Evolutionary conservation across 257 asterid genomes (phyloP), one percentile per base, ranked within the genome.

Genomic region (Verbascum thapsus): DNA sequence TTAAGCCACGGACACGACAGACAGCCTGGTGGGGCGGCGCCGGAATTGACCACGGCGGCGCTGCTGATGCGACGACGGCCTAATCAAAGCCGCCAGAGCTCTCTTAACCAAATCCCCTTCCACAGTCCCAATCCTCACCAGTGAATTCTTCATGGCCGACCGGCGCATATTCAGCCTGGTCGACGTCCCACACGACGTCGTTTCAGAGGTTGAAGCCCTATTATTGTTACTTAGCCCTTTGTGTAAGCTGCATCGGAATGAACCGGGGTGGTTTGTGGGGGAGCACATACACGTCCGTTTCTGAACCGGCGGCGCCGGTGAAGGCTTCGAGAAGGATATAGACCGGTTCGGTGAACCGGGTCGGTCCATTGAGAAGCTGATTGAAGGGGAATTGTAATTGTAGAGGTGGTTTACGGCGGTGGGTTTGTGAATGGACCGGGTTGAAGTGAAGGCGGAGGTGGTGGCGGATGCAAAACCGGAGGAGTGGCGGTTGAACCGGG

Each of bases 211-310:
- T n/a, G n/a, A n/a, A n/a, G n/a, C n/a, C n/a, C n/a, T n/a, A n/a
- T n/a, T n/a, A n/a, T n/a, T n/a, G n/a, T n/a, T n/a, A n/a, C n/a
- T n/a, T n/a, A n/a, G n/a, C n/a, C 59, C 54, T 55, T 74, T 76
- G 65, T 84, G 88, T 30, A 81, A 15, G 63, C 84, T 78, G 69
- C 91, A 81, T 0, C 91, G 82, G 59, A 81, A 81, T 3, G 91
- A 81, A 16, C 91, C 91, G 56, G 91, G 91, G 77, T 84, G 88
- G 59, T 67, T 84, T 0, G 88, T 81, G 2, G 91, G 91, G 12
- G 91, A 79, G 50, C 91, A 84, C 85, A 81, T 65, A 8, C 91
- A 84, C 38, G 79, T 32, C 64, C 78, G 70, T 43, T 75, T 64
- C 4, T 37, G 54, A 19, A 64, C 3, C 52, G n/a, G n/a, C 71